A percentile compares a stretch with the other conserved stretches of the same genome.
Conservation (phyloP, 2,329 filamentous ascomycete species). For the Trichoderma aggressivum region DNA sequence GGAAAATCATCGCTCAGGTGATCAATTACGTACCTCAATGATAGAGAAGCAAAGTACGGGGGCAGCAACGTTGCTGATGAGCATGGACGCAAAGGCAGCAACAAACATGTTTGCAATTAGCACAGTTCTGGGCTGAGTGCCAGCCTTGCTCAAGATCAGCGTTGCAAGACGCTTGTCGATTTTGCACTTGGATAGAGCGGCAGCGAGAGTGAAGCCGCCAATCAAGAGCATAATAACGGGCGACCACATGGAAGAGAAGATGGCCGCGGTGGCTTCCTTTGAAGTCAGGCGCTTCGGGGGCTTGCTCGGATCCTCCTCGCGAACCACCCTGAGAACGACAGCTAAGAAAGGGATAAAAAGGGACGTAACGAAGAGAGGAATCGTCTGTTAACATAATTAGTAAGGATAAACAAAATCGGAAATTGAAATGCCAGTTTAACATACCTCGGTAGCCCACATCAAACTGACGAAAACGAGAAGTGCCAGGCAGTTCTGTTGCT, state of each 20-base stretch:
- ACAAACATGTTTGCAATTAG: slow-evolving; percentile 98
- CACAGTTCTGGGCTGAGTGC: slow-evolving; percentile 83
- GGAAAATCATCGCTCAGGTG: background rate
- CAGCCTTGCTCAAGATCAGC: slow-evolving; percentile 92
- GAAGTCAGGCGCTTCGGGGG: slow-evolving; percentile 70
- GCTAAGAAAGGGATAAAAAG: slow-evolving; percentile 90
- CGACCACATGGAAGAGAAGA: slow-evolving; percentile 98
- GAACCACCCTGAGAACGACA: slow-evolving; percentile 80
- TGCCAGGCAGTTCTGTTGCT: slow-evolving; percentile 94
- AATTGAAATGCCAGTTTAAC: slow-evolving; percentile 21
- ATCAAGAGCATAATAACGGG: slow-evolving; percentile 97
- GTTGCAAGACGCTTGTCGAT: slow-evolving; percentile 98
- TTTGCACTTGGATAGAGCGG: slow-evolving; percentile 92
- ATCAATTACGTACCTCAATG: slow-evolving; percentile 66
- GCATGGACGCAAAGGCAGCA: slow-evolving; percentile 96
- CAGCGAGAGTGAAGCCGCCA: slow-evolving; percentile 92
- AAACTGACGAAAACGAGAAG: slow-evolving; percentile 91
- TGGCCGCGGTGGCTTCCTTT: slow-evolving; percentile 75
- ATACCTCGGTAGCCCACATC: slow-evolving; percentile 92
- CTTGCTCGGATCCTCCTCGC: slow-evolving; percentile 58
- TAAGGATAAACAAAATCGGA: background rate
- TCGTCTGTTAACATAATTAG: slow-evolving; percentile 56
- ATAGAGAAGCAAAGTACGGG: slow-evolving; percentile 97
- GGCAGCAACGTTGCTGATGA: slow-evolving; percentile 97
- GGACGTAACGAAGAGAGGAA: slow-evolving; percentile 94